A percentile compares a stretch with the other conserved stretches of the same genome.
Conservation (phyloP, 2,329 filamentous ascomycete genomes). For the Ophiostoma sp. region DNA sequence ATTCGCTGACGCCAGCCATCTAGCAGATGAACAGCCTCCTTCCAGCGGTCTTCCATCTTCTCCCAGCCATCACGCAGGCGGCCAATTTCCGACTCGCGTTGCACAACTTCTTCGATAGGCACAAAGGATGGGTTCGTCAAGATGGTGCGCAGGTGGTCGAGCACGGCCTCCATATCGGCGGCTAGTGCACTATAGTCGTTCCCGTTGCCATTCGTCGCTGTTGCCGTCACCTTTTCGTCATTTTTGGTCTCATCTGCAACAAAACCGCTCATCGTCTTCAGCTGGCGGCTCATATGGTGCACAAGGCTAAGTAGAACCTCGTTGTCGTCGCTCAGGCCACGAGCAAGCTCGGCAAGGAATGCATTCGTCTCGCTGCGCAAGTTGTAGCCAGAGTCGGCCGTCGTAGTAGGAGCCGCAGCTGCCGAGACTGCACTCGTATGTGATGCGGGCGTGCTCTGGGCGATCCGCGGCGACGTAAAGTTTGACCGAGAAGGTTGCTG, state of each 20-base stretch:
- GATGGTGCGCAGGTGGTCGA: slow-evolving; percentile 75
- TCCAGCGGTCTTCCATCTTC: slow-evolving; percentile 87
- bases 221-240: slow-evolving; percentile 26
- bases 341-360: slow-evolving; percentile 79
- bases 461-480: not conserved
- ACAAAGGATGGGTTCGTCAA: slow-evolving; percentile 96
- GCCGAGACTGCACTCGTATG: not conserved
- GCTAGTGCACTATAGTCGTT: slow-evolving; percentile 57
- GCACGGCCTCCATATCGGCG: slow-evolving; percentile 65
- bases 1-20: slow-evolving; percentile 86
- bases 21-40: slow-evolving; percentile 83
- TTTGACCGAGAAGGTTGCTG: slow-evolving; percentile 34
- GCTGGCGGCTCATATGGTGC: slow-evolving; percentile 61
- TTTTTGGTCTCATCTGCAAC: slow-evolving; percentile 29
- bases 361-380: slow-evolving; percentile 83
- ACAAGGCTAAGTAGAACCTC: slow-evolving; percentile 71
- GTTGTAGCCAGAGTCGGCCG: slow-evolving; percentile 50
- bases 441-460: slow-evolving; percentile 11
- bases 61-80: slow-evolving; percentile 81
- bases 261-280: slow-evolving; percentile 63
- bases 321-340: slow-evolving; percentile 84
- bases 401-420: not conserved
- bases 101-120: slow-evolving; percentile 84
- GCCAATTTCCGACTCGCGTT: slow-evolving; percentile 86
- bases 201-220: not conserved